A percentile compares a stretch with the other conserved stretches of the same genome.
phyloP scores from a whole-genome alignment of 2,329 filamentous ascomycete species.

The Phialophora chinensis region DNA sequence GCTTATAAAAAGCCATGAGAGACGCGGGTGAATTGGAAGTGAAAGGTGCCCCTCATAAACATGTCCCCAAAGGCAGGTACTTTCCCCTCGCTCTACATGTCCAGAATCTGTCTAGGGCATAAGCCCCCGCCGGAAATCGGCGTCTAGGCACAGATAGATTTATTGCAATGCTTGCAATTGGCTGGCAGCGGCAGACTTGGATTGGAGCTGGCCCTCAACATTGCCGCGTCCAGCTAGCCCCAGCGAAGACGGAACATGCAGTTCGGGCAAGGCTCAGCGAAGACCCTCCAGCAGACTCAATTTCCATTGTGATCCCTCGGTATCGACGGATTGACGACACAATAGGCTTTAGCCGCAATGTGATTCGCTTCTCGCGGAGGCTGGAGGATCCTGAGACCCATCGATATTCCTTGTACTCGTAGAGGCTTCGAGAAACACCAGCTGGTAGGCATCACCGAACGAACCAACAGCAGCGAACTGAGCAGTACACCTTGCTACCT shows the following conservation, averaged over 20 bases:
- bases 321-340: not conserved
- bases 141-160: slow-evolving; percentile 15
- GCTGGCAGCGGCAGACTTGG: not conserved
- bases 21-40: slow-evolving; percentile 4
- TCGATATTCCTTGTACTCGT: not conserved
- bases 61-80: slow-evolving; percentile 7
- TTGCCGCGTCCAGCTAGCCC: not conserved
- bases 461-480: not conserved
- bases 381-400: slow-evolving; percentile 6
- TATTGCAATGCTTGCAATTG: slow-evolving; percentile 2
- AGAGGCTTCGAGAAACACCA: slow-evolving; percentile 5
- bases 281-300: not conserved
- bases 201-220: not conserved
- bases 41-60: slow-evolving; percentile 14
- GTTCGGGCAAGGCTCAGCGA: slow-evolving; percentile 15
- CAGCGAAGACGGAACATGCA: slow-evolving; percentile 7
- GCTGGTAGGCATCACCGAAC: not conserved
- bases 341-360: slow-evolving; percentile 7
- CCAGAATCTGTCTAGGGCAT: slow-evolving; percentile 2
- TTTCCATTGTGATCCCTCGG: slow-evolving; percentile 8
- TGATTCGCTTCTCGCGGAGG: slow-evolving; percentile 4
- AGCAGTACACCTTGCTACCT: no score
- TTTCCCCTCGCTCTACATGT: slow-evolving; percentile 9
- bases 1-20: slow-evolving; percentile 14
- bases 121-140: slow-evolving; percentile 20